Conservation (phyloP, 768 basidiomycete species). For the Calocera cornea region DNA sequence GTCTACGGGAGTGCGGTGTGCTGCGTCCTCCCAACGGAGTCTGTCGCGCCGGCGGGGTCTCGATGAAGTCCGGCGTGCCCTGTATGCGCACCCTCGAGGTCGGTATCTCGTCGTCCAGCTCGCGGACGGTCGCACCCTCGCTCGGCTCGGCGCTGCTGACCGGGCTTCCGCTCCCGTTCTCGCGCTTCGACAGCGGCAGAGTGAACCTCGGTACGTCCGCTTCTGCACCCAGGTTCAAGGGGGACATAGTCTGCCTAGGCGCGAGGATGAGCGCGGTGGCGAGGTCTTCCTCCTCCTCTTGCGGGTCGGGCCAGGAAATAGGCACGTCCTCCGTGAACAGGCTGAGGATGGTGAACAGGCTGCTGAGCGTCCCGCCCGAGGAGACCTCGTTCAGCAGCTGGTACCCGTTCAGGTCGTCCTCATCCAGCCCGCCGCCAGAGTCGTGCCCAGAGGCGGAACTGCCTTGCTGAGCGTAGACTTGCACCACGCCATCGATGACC, state of each 20-base stretch:
- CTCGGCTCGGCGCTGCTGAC: conserved; percentile 1
- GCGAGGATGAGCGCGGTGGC: not conserved
- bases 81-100: not conserved
- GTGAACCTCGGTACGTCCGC: not conserved
- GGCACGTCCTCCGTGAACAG: conserved; percentile 92
- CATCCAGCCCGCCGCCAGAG: conserved; percentile 53
- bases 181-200: not conserved
- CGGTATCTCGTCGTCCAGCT: not conserved
- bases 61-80: not conserved
- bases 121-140: not conserved
- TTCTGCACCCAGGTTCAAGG: not conserved
- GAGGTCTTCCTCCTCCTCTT: conserved; percentile 32
- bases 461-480: conserved; percentile 70
- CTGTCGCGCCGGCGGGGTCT: not conserved
- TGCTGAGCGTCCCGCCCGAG: conserved; percentile 87
- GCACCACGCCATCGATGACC: conserved; percentile 93
- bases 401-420: conserved; percentile 87
- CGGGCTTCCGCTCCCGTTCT: not conserved
- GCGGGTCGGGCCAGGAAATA: conserved; percentile 55
- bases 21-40: not conserved
- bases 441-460: conserved; percentile 25
- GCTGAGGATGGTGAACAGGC: conserved; percentile 89
- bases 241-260: not conserved
- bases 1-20: not conserved
- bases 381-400: conserved; percentile 94